A percentile compares a stretch with the other conserved stretches of the same genome.
phyloP scores from a whole-genome alignment of 2,329 filamentous ascomycete genomes.

The Trichoderma koningii region DNA sequence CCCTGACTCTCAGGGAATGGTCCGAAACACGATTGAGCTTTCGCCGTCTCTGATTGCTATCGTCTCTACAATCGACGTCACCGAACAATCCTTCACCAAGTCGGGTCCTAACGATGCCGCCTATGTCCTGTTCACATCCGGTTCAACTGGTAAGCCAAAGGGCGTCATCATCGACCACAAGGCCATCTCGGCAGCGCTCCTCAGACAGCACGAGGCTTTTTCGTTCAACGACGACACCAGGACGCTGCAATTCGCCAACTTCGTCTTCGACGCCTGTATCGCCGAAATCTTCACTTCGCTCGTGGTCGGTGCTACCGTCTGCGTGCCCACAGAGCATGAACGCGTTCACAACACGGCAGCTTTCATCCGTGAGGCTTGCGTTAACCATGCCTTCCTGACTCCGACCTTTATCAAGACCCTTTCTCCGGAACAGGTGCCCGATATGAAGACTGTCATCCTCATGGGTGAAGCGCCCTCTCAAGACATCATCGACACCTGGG shows the following conservation, averaged over 20 bases:
- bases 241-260: slow-evolving; percentile 27
- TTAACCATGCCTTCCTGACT: slow-evolving; percentile 25
- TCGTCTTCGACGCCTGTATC: slow-evolving; percentile 18
- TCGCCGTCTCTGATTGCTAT: neutral
- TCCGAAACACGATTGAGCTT: slow-evolving; percentile 6
- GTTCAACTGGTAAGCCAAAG: slow-evolving; percentile 23
- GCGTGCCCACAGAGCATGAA: slow-evolving; percentile 19
- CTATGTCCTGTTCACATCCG: slow-evolving; percentile 19
- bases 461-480: slow-evolving; percentile 38
- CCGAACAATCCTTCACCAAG: neutral
- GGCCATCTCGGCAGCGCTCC: slow-evolving; percentile 2
- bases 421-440: slow-evolving; percentile 5
- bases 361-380: slow-evolving; percentile 16
- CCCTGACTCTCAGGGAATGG: slow-evolving; percentile 8
- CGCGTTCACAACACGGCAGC: slow-evolving; percentile 1
- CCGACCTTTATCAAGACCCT: slow-evolving; percentile 27
- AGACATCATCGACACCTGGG: slow-evolving; percentile 31
- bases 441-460: slow-evolving; percentile 22
- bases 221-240: neutral
- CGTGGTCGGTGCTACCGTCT: slow-evolving; percentile 10
- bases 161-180: slow-evolving; percentile 20
- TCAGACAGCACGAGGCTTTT: slow-evolving; percentile 1
- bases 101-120: slow-evolving; percentile 1
- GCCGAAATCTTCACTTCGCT: slow-evolving; percentile 6
- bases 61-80: neutral